Percentiles rank a stretch among this genome's conserved stretches.
These are phyloP conservation scores for Pythium aphanidermatum DNA, from an alignment of 352 stramenopile genomes.

Conservation along the genomic window DNA sequence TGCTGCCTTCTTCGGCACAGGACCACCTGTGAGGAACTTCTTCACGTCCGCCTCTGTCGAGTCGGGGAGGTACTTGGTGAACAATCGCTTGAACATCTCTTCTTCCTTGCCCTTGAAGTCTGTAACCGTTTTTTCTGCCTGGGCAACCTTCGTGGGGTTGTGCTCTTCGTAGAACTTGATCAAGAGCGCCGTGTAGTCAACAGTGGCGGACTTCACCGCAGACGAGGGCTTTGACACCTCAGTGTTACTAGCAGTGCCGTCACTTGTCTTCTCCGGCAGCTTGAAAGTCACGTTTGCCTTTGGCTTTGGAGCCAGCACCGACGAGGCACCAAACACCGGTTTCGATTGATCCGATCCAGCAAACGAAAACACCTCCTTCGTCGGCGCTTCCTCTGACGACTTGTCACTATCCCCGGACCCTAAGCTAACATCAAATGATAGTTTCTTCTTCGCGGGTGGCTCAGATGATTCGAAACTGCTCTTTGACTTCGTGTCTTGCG, in stretches of 20 bases:
- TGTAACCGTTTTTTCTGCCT: conserved; percentile 44
- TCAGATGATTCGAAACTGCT: background rate
- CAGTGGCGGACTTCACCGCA: background rate
- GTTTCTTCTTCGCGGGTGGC: conserved; percentile 1
- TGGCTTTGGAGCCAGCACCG: conserved; percentile 6
- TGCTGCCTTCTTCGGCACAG: conserved; percentile 49
- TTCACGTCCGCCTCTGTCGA: conserved; percentile 53
- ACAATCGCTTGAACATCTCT: conserved; percentile 51
- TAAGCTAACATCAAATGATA: too few species aligned
- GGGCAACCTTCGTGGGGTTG: conserved; percentile 39
- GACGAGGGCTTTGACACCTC: too few species aligned
- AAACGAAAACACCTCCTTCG: conserved; percentile 16
- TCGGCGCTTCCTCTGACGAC: conserved; percentile 2
- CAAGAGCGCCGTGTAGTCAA: conserved; percentile 45
- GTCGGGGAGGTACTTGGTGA: conserved; percentile 49
- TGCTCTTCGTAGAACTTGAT: conserved; percentile 60
- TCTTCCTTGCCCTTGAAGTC: conserved; percentile 56
- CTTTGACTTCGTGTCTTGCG: background rate
- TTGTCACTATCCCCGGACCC: conserved; percentile 2
- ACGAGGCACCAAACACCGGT: conserved; percentile 2
- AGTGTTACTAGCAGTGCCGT: too few species aligned
- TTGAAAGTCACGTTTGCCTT: conserved; percentile 13
- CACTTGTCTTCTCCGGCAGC: conserved; percentile 4
- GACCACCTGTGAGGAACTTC: conserved; percentile 50
- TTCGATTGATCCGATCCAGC: conserved; percentile 3